Evolutionary conservation across 2,329 filamentous ascomycete species (phyloP), one percentile per base, ranked within the genome.

Genomic region (Apiospora phragmitis): DNA sequence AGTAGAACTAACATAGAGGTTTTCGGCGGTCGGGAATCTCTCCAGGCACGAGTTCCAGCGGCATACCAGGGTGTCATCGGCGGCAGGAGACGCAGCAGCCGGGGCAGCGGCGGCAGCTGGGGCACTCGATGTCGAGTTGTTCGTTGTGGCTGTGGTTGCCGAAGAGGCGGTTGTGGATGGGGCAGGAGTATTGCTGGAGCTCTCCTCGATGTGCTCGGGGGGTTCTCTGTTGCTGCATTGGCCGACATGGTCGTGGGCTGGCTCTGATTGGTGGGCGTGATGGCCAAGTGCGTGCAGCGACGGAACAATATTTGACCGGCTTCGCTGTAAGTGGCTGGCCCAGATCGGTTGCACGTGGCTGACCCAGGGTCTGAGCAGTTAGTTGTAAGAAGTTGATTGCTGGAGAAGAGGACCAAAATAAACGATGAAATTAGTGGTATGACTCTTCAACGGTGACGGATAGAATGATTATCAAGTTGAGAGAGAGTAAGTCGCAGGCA

Each of bases 31-130:
- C 62, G 80, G 81, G 76, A 91, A 91, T 74, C 88, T 89, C 76
- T 90, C 86, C 76, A 84, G 85, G 77, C 89, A 91, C 69, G 83
- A 81, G 72, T 85, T 85, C 89, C 89, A 91, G 74, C 88, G 87
- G 80, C 89, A 91, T 69, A 85, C 84, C 43, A 91, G 85, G 18
- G 79, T 77, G 76, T 86, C 88, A 73, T 90, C 89, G 42, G 88
- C 85, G 8, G 78, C 71, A 9, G 77, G 74, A 21, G 75, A 75
- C 2, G 71, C 80, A 49, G 65, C 43, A 18, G 68, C 45, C 12
- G 85, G 83, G 8, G 82, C 82, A 2, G 85, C 32, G 29, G 67
- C 45, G 11, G 67, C 45, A 24, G 42, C 45, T 12, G 67, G 45
- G 14, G 43, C 43, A 11, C 43, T 49, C 12, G 67, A 49, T 9